These are phyloP conservation scores for Linnemannia zychae DNA, from an alignment of 192 early-diverging fungal species.

Conservation along the genomic window DNA sequence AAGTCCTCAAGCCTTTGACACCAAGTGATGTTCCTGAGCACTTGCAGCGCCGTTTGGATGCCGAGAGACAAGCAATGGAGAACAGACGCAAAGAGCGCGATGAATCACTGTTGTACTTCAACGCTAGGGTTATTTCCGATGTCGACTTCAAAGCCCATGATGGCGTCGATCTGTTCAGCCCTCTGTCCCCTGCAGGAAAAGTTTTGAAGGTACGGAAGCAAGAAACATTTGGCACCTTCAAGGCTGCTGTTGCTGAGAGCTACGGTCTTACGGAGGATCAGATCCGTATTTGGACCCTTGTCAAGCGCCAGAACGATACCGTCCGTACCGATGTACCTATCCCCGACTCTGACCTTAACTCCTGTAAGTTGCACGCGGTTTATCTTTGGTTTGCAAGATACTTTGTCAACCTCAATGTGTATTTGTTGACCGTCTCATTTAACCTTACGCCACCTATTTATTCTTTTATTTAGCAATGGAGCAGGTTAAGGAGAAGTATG, in stretches of 20 bases:
- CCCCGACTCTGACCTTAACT: conserved; percentile 57
- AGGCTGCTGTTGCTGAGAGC: conserved; percentile 62
- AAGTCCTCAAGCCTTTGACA: conserved; percentile 75
- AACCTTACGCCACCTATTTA: background rate
- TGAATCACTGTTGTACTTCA: conserved; percentile 78
- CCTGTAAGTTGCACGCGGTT: conserved; percentile 52
- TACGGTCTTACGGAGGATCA: conserved; percentile 62
- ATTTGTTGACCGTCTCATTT: background rate
- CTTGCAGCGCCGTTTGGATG: conserved; percentile 78
- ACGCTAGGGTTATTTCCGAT: conserved; percentile 73
- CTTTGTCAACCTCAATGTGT: background rate
- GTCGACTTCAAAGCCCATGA: conserved; percentile 76
- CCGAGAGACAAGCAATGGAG: conserved; percentile 68
- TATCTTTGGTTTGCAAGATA: background rate
- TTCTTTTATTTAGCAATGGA: conserved; percentile 55
- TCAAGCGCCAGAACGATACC: conserved; percentile 93
- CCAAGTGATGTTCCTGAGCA: conserved; percentile 87
- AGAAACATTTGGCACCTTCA: conserved; percentile 67
- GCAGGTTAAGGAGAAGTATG: conserved; percentile 43
- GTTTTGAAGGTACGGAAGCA: conserved; percentile 69
- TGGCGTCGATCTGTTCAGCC: conserved; percentile 91
- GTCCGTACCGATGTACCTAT: conserved; percentile 86
- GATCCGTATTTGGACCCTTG: conserved; percentile 89
- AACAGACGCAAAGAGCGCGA: conserved; percentile 74
- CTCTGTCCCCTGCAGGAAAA: conserved; percentile 58